Percentiles rank a stretch among this genome's conserved stretches.
phyloP scores from a whole-genome alignment of 306 rosid genomes.

The Citrullus colocynthis region DNA sequence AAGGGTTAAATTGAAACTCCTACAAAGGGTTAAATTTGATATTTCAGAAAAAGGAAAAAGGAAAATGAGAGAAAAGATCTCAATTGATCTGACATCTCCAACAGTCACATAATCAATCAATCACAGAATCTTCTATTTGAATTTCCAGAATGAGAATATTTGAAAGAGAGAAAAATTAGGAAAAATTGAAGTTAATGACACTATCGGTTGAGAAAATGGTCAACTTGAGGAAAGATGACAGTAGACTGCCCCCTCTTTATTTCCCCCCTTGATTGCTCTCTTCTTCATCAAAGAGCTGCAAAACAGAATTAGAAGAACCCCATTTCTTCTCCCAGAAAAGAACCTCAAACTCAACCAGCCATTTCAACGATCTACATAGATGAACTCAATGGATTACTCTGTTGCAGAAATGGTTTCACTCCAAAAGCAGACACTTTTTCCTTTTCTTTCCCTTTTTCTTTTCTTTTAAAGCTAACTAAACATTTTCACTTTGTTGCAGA shows the following conservation, averaged over 20 bases:
- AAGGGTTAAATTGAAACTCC: too few species aligned
- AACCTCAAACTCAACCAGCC: not conserved
- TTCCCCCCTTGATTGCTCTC: not conserved
- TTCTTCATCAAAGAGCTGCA: not conserved
- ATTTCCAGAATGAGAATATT: not conserved
- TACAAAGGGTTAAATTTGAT: too few species aligned
- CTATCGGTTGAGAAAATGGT: not conserved
- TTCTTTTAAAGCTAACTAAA: not conserved
- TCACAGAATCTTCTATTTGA: not conserved
- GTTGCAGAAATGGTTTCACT: slow-evolving; percentile 2
- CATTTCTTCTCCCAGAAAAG: not conserved
- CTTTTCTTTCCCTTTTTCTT: not conserved
- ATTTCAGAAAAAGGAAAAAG: not conserved
- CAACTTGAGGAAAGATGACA: not conserved
- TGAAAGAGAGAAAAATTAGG: not conserved
- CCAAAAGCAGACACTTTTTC: not conserved
- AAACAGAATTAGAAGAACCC: not conserved
- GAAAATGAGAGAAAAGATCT: not conserved
- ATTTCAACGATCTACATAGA: not conserved
- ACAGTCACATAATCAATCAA: not conserved
- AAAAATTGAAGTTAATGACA: not conserved
- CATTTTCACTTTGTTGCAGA: slow-evolving; percentile 13
- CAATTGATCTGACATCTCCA: not conserved
- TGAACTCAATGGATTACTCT: not conserved
- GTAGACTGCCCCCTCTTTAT: not conserved